Percentiles rank a stretch among this genome's conserved stretches.
Conservation (phyloP, 345 rosid genomes). For the Lumnitzera racemosa region DNA sequence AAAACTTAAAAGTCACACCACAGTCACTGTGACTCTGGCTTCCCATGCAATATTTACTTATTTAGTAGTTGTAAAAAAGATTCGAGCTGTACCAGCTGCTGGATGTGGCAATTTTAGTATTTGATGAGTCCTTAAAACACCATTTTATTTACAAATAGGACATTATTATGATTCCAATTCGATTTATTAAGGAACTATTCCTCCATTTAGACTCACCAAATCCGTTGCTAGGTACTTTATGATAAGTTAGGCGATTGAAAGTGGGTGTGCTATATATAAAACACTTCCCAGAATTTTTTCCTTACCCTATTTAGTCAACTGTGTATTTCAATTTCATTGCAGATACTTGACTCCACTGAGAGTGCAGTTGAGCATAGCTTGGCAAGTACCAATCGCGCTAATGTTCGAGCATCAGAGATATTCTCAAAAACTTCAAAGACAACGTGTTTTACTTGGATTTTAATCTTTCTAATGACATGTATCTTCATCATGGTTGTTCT, state of each 20-base stretch:
- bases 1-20: no score
- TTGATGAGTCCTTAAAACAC: no score
- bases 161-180: no score
- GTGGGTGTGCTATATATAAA: background rate
- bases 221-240: no score
- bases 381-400: constrained; percentile 76
- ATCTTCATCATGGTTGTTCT: constrained; percentile 82
- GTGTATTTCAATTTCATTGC: constrained; percentile 12
- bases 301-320: background rate
- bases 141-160: no score
- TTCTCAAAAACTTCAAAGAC: constrained; percentile 71
- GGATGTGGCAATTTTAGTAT: background rate
- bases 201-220: no score
- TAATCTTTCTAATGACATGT: constrained; percentile 61
- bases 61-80: no score
- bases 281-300: background rate
- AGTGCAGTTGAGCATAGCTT: constrained; percentile 83
- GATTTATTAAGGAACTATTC: no score
- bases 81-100: no score
- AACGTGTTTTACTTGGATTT: constrained; percentile 75
- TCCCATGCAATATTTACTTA: no score
- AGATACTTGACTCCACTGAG: constrained; percentile 88
- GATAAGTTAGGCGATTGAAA: no score
- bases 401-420: constrained; percentile 51
- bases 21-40: no score